Percentiles rank a stretch among this genome's conserved stretches.
These are phyloP conservation scores for Endoconidiophora polonica DNA, from an alignment of 2,329 filamentous ascomycete species.

Conservation along the genomic window DNA sequence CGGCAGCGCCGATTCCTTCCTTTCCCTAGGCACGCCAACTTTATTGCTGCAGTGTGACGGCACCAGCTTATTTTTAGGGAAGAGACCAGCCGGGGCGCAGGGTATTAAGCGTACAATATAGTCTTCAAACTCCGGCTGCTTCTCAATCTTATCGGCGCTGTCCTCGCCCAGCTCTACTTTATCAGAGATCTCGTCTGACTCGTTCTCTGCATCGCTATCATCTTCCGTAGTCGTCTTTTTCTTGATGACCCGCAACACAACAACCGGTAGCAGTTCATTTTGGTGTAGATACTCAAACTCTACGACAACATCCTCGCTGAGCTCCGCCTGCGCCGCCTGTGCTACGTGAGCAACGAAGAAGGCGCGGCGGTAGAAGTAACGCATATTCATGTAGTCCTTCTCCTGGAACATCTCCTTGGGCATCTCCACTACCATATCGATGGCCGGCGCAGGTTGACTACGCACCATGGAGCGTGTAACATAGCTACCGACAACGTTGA, in stretches of 20 bases:
- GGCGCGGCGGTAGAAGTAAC: slow-evolving; percentile 87
- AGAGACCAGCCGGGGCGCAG: slow-evolving; percentile 50
- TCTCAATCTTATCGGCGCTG: slow-evolving; percentile 16
- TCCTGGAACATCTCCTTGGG: slow-evolving; percentile 67
- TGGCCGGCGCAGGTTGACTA: slow-evolving; percentile 36
- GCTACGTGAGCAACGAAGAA: slow-evolving; percentile 80
- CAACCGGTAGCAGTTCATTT: slow-evolving; percentile 59
- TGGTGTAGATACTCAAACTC: slow-evolving; percentile 53
- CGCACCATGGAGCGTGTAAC: slow-evolving; percentile 58
- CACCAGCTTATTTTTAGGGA: slow-evolving; percentile 53
- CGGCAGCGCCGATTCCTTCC: slow-evolving; percentile 21
- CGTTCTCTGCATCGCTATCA: slow-evolving; percentile 13
- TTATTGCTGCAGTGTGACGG: slow-evolving; percentile 50
- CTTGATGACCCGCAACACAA: slow-evolving; percentile 24
- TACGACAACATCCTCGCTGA: slow-evolving; percentile 29
- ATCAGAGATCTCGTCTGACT: slow-evolving; percentile 14
- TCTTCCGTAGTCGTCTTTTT: slow-evolving; percentile 8
- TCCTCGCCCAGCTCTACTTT: slow-evolving; percentile 8
- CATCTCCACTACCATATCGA: slow-evolving; percentile 83
- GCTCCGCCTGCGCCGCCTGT: slow-evolving; percentile 44
- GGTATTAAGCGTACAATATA: slow-evolving; percentile 62
- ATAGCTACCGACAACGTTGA: slow-evolving; percentile 85
- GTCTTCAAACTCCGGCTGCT: slow-evolving; percentile 20
- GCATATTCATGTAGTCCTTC: slow-evolving; percentile 83
- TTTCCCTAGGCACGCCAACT: slow-evolving; percentile 28